Evolutionary conservation across 108 stramenopile genomes (phyloP), one percentile per base, ranked within the genome.

Genomic region (Fistulifera pelliculosa): DNA sequence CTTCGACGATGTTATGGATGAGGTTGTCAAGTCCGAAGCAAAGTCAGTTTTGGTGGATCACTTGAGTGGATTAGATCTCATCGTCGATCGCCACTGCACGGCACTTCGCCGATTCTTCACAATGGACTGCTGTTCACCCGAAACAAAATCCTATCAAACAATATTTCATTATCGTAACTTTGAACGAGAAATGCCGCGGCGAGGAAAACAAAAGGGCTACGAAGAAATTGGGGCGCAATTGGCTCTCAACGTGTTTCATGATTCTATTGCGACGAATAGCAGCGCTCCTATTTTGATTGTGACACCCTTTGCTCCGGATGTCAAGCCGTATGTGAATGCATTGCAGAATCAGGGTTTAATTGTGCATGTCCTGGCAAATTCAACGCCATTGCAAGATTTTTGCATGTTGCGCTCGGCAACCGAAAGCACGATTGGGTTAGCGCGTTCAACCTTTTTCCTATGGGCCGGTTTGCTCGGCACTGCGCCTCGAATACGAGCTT

Each of bases 131-230:
- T 35, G 31, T 8, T 35, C 31, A 3, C 8, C 31, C 8, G 31
- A 35, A 35, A 6, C 31, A 8, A 3, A 8, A 8, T 8, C 31
- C 8, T 27, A 50, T 8, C 31, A 8, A 6, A 35, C 31, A 35
- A 8, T 83, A 24, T 56, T 55, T 55, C 83, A 84, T 48, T 67
- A 61, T 50, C 74, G 83, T 7, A 79, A 79, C 48, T 84, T 78
- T 27, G 39, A 40, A 39, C 52, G 56, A 10, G 83, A 84, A 52
- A 75, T 80, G 74, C 43, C 54, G 7, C 18, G 42, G 47, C 39
- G 48, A 6, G 59, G 27, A 31, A 60, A 65, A 10, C 19, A 43
- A 17, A 52, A 59, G 47, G 83, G 83, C 27, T 84, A 72, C 56
- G 65, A 75, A 48, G 83, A 84, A 60, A 17, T 80, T 21, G 47